Evolutionary conservation across 176 grass and related monocot genomes (phyloP).

Genomic region (Hyparrhenia diplandra): DNA sequence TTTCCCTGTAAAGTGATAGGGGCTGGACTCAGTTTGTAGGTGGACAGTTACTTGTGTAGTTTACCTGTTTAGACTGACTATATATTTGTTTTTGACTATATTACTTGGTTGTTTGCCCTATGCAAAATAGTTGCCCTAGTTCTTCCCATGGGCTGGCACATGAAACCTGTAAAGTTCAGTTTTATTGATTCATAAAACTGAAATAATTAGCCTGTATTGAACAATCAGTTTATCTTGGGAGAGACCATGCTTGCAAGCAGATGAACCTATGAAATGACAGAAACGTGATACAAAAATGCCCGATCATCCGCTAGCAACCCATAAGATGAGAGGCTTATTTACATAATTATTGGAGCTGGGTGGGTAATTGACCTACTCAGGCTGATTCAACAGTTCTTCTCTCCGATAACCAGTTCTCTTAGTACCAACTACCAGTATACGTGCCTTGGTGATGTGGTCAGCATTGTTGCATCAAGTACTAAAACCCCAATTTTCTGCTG

Average conservation of each 20-base stretch:
- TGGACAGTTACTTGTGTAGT: neutral
- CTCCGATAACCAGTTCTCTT: neutral
- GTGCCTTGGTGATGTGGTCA: neutral
- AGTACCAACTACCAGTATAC: neutral
- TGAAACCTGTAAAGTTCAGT: neutral
- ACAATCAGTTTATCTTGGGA: neutral
- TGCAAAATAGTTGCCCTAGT: neutral
- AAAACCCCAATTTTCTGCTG: neutral
- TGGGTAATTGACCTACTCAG: neutral
- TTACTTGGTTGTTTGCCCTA: neutral
- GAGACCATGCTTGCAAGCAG: neutral
- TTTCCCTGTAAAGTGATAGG: neutral
- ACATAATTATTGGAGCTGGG: neutral
- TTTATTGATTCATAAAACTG: neutral
- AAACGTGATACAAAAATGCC: neutral
- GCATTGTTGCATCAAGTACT: neutral
- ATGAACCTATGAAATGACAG: neutral
- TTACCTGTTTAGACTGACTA: neutral
- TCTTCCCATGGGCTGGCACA: neutral
- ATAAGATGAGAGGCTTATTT: neutral
- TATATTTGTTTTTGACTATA: neutral
- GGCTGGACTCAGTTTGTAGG: neutral
- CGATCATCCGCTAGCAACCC: neutral
- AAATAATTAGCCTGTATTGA: neutral
- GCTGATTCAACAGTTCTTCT: neutral